phyloP scores from a whole-genome alignment of 345 rosid species.

The rapeseed (Brassica napus) region Da-Ae NC_063446.1:6769001-6769500 shows the following conservation, averaged over 20 bases:
- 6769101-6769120: conserved; percentile 65
- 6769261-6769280: conserved; percentile 63
- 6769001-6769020: not conserved
- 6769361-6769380: conserved; percentile 66
- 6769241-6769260: conserved; percentile 72
- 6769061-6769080: conserved; percentile 74
- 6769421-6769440: conserved; percentile 94
- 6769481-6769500: conserved; percentile 89
- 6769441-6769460: conserved; percentile 87
- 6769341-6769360: conserved; percentile 15
- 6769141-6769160: too few species aligned
- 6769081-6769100: conserved; percentile 96
- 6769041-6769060: conserved; percentile 63
- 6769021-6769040: conserved; percentile 47
- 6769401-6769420: conserved; percentile 76
- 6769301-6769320: conserved; percentile 54
- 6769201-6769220: conserved; percentile 89
- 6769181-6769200: conserved; percentile 90
- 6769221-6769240: conserved; percentile 93
- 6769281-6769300: conserved; percentile 78
- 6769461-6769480: conserved; percentile 98
- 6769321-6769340: conserved; percentile 10
- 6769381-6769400: conserved; percentile 66
- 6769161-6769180: conserved; percentile 52
- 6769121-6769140: too few species aligned